Conservation (phyloP, 2,329 filamentous ascomycete species). For the Alternaria novae-zelandiae region DNA sequence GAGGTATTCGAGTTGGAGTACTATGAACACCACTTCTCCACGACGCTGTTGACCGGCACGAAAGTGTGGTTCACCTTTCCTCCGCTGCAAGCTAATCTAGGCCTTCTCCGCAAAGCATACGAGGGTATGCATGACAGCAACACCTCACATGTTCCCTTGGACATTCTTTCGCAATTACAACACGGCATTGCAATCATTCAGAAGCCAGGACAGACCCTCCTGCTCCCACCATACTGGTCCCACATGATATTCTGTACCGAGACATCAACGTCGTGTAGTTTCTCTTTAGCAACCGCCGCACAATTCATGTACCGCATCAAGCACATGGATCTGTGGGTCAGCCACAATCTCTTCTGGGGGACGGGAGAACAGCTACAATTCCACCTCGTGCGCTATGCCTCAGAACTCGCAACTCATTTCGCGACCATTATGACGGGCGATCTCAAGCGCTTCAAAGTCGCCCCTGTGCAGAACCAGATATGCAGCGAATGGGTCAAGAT, state of each 20-base stretch:
- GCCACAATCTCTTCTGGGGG: neutral
- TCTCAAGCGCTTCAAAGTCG: conserved; percentile 5
- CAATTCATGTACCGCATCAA: conserved; percentile 8
- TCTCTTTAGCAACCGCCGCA: conserved; percentile 6
- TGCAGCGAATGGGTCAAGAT: neutral
- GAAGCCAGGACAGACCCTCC: conserved; percentile 8
- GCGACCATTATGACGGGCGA: neutral
- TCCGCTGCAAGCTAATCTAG: conserved; percentile 2
- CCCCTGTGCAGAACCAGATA: neutral
- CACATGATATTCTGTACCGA: conserved; percentile 2
- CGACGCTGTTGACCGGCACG: conserved; percentile 12
- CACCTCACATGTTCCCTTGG: neutral
- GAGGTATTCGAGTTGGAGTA: conserved; percentile 16
- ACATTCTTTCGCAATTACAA: neutral
- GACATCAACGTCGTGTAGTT: conserved; percentile 10
- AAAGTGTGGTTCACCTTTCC: conserved; percentile 18
- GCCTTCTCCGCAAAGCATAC: neutral
- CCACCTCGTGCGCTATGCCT: neutral
- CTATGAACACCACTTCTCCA: conserved; percentile 8
- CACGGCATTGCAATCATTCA: conserved; percentile 22
- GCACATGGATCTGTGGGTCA: neutral
- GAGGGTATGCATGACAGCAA: neutral
- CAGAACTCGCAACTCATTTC: conserved; percentile 6
- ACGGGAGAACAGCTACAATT: neutral
- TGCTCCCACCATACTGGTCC: conserved; percentile 19